Evolutionary conservation across 306 rosid genomes (phyloP), one percentile per base, ranked within the genome.

Genomic region (Castanea crenata): DNA sequence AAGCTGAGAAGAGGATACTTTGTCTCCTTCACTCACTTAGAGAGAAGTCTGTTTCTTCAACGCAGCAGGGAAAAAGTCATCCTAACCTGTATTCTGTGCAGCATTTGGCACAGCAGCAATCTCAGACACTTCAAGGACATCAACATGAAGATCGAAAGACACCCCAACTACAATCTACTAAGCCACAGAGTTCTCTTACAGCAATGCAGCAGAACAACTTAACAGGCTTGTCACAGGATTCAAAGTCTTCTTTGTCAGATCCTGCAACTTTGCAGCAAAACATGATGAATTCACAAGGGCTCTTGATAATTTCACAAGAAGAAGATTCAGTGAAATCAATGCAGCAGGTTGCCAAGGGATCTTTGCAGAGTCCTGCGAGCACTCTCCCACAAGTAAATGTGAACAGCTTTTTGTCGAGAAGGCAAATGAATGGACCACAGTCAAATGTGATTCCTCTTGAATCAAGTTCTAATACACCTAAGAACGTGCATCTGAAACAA

Each of bases 81-180:
- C 54, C 78, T 31, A 80, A 81, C 13, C 55, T 67, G 69, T 21
- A 65, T 21, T 75, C 74, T 38, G 38, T 23, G 52, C 72, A 75
- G n/a, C 82, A 67, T 38, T 73, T 55, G 74, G 20, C 20, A 23
- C 57, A 79, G 46, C 71, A 82, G 19, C 70, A 76, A 18, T 51
- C 80, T 59, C 35, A 62, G 35, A 57, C 29, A 16, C 52, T 82
- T 62, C 59, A 44, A 54, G 44, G 8, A 32, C 59, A 54, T 35
- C 49, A 20, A n/a, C 18, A 54, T 77, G 82, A 67, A 32, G 51
- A 34, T 34, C 72, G 13, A 52, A 27, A 44, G 34, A 29, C 16
- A 51, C 76, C 64, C 25, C 21, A 49, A 15, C 51, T 25, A 12
- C 85, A 79, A 31, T 55, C 13, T 65, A 64, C 29, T 19, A 59